phyloP scores from a whole-genome alignment of 352 stramenopile species.

The Elongisporangium senticosum region DNA sequence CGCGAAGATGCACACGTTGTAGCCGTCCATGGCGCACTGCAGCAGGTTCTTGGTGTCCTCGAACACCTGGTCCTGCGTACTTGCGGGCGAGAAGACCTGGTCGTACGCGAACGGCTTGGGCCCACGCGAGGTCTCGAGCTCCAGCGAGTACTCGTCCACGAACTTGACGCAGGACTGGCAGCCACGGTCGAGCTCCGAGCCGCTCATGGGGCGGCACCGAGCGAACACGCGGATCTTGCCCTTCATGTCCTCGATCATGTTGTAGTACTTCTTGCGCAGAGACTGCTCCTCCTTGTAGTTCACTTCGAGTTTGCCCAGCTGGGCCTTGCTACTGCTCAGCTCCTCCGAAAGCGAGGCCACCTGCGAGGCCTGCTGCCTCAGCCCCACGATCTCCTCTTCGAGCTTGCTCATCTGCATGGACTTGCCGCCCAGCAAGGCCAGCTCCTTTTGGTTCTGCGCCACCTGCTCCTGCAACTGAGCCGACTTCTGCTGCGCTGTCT shows the following conservation, averaged over 20 bases:
- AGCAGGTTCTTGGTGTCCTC: conserved; percentile 91
- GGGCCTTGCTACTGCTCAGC: conserved; percentile 21
- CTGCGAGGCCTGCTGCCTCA: conserved; percentile 49
- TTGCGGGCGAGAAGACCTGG: conserved; percentile 78
- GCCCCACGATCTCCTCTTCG: conserved; percentile 44
- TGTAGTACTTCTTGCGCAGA: conserved; percentile 94
- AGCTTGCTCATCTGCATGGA: conserved; percentile 49
- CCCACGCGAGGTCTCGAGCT: conserved; percentile 71
- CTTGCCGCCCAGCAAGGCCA: conserved; percentile 39
- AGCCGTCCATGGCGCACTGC: conserved; percentile 87
- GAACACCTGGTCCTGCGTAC: conserved; percentile 84
- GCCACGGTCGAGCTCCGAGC: conserved; percentile 76
- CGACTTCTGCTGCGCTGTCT: conserved; percentile 34
- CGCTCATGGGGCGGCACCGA: conserved; percentile 88
- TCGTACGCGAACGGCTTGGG: conserved; percentile 90
- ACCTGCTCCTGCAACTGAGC: conserved; percentile 43
- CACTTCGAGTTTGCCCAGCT: conserved; percentile 50
- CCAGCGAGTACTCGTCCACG: conserved; percentile 80
- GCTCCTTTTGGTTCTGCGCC: conserved; percentile 37
- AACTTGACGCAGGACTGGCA: conserved; percentile 66
- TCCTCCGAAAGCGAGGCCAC: conserved; percentile 42
- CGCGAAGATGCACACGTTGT: conserved; percentile 92
- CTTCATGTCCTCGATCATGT: conserved; percentile 95
- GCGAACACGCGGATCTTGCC: conserved; percentile 93
- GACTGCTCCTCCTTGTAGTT: conserved; percentile 86